These are phyloP conservation scores for Parsonsia alboflavescens DNA, from an alignment of 257 asterid species.

Conservation along the genomic window DNA sequence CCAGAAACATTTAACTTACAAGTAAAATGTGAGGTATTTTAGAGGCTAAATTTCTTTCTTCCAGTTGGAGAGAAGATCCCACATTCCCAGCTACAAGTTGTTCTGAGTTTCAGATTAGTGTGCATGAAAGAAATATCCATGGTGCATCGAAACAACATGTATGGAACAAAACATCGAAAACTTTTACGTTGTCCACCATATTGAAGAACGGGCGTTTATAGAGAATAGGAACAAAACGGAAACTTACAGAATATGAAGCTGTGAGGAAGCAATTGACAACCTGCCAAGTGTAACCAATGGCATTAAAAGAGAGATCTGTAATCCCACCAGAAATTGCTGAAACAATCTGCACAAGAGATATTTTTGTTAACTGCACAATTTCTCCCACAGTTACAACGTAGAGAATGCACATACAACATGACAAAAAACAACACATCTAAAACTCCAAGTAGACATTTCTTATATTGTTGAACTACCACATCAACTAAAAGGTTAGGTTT, in stretches of 20 bases:
- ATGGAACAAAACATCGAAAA: no score
- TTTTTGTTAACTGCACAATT: neutral
- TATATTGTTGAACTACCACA: neutral
- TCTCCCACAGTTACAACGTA: neutral
- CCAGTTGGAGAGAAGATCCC: neutral
- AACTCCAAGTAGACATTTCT: slow-evolving; percentile 2
- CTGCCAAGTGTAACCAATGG: slow-evolving; percentile 93
- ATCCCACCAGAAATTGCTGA: slow-evolving; percentile 97
- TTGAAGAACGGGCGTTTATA: neutral
- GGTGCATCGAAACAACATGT: no score
- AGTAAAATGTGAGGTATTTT: neutral
- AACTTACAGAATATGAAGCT: slow-evolving; percentile 92
- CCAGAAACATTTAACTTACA: neutral
- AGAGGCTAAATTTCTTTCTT: neutral
- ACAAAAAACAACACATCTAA: neutral
- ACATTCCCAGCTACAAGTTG: neutral
- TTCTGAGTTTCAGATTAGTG: neutral
- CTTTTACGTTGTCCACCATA: no score
- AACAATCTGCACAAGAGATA: slow-evolving; percentile 59
- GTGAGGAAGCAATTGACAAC: slow-evolving; percentile 84
- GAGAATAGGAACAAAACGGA: slow-evolving; percentile 5
- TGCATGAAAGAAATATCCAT: neutral
- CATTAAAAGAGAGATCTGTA: slow-evolving; percentile 82
- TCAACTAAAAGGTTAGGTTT: neutral
- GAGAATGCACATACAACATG: neutral